A percentile compares a stretch with the other conserved stretches of the same genome.
These are phyloP conservation scores for Xylariaceae sp. DNA, from an alignment of 2,329 filamentous ascomycete species.

Conservation along the genomic window DNA sequence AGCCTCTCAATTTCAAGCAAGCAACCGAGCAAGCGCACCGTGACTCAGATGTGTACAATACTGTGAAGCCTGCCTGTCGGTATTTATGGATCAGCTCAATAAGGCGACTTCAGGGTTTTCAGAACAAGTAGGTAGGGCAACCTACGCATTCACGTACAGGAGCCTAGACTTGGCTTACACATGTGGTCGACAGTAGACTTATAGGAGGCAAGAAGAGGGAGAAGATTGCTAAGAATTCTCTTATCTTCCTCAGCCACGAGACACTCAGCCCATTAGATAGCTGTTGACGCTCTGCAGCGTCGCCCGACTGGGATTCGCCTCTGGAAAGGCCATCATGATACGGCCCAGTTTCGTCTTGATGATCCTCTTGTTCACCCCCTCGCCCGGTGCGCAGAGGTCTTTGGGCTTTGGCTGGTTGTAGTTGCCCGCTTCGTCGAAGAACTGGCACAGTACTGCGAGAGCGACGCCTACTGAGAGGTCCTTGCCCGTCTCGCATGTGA, in stretches of 20 bases:
- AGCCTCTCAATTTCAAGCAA: no score
- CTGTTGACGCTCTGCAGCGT: constrained; percentile 91
- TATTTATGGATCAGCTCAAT: no score
- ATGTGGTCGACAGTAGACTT: no score
- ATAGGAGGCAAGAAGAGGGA: no score
- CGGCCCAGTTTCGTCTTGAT: constrained; percentile 75
- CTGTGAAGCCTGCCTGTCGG: no score
- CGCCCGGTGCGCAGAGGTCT: no score
- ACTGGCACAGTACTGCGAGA: constrained; percentile 69
- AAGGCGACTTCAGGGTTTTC: no score
- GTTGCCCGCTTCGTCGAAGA: constrained; percentile 60
- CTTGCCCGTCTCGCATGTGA: constrained; percentile 71
- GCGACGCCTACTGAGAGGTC: constrained; percentile 76
- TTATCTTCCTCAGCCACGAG: background rate
- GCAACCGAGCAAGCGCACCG: no score
- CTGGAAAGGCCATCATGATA: constrained; percentile 73
- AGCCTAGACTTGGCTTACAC: no score
- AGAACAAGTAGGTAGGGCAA: no score
- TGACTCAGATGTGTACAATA: no score
- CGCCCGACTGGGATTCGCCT: constrained; percentile 75
- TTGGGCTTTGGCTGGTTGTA: constrained; percentile 4
- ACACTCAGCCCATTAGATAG: constrained; percentile 60
- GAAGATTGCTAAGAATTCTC: background rate
- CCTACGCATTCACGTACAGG: no score
- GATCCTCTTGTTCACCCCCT: constrained; percentile 64